Percentiles rank a stretch among this genome's conserved stretches.
Conservation (phyloP, 2,329 filamentous ascomycete genomes). For the Tricladium varicosporioides region DNA sequence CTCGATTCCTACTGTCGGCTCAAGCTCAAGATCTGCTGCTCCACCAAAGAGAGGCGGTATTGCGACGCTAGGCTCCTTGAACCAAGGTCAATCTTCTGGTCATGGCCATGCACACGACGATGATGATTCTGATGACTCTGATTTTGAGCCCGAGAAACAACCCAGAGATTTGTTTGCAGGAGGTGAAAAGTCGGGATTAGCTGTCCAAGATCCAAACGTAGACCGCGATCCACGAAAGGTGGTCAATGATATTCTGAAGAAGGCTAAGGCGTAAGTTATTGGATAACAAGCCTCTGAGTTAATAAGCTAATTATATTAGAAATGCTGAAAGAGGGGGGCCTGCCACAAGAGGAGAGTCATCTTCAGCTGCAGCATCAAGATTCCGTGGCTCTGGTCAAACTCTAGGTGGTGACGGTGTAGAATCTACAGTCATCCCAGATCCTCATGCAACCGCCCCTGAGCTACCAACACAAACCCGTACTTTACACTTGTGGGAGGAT, state of each 20-base stretch:
- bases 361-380: constrained; percentile 45
- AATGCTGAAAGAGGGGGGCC: constrained; percentile 50
- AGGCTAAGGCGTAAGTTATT: constrained; percentile 54
- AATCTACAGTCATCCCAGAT: constrained; percentile 67
- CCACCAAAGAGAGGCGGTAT: constrained; percentile 44
- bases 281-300: not conserved
- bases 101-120: constrained; percentile 52
- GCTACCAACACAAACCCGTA: constrained; percentile 54
- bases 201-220: constrained; percentile 58
- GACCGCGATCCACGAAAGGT: constrained; percentile 51
- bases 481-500: constrained; percentile 77
- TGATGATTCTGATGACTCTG: constrained; percentile 59
- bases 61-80: constrained; percentile 56
- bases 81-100: constrained; percentile 33
- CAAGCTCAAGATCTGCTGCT: constrained; percentile 23
- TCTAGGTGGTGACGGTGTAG: constrained; percentile 73
- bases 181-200: constrained; percentile 77
- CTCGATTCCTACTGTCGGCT: constrained; percentile 30
- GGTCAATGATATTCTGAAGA: constrained; percentile 62
- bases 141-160: constrained; percentile 54
- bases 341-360: constrained; percentile 42
- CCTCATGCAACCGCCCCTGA: constrained; percentile 40
- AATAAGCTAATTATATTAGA: constrained; percentile 37
- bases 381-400: constrained; percentile 74
- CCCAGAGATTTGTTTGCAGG: constrained; percentile 75